Evolutionary conservation across 225 moss, liverwort and hornwort species (phyloP), one percentile per base, ranked within the genome.

Genomic region (Lunularia cruciata): DNA sequence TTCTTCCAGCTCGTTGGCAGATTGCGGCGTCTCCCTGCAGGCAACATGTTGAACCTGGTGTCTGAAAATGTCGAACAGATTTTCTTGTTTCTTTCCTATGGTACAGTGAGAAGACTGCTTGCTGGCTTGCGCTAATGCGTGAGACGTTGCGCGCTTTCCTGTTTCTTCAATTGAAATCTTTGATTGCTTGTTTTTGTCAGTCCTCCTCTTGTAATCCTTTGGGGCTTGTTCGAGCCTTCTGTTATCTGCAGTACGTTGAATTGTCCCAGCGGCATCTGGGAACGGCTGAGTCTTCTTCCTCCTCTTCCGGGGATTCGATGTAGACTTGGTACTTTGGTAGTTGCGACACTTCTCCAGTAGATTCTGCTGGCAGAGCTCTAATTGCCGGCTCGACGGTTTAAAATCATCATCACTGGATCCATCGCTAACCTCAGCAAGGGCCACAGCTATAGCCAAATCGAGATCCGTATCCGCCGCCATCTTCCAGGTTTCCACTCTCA

Each of bases 381-480:
- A 34, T n/a, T 54, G 27, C 56, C 22, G 54, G 8, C 43, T 35
- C 10, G 71, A 60, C n/a, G 72, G 53, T 64, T 59, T 68, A 25
- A 72, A 75, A 73, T 75, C 75, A 19, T 78, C 72, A 48, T 78
- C 75, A 42, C 72, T 75, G 4, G 15, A 28, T 1, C 12, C 72
- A 15, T 76, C 82, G 32, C 34, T 67, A 34, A 40, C 42, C 53
- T 75, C 72, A 33, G 82, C 66, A 27, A 78, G 69, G 16, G 78
- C 69, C 19, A 75, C 47, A 2, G 75, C 75, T 33, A 65, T 49
- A 16, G 72, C 78, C 40, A 78, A 56, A 73, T 78, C 82, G n/a
- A 62, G 61, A 63, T 78, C 75, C 2, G 45, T 69, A 26, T 59
- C 48, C 9, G 48, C 67, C 33, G 52, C 75, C 82, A 83, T 83